Conservation (phyloP, 805 yeast genomes). For the Metschnikowia anglica region DNA sequence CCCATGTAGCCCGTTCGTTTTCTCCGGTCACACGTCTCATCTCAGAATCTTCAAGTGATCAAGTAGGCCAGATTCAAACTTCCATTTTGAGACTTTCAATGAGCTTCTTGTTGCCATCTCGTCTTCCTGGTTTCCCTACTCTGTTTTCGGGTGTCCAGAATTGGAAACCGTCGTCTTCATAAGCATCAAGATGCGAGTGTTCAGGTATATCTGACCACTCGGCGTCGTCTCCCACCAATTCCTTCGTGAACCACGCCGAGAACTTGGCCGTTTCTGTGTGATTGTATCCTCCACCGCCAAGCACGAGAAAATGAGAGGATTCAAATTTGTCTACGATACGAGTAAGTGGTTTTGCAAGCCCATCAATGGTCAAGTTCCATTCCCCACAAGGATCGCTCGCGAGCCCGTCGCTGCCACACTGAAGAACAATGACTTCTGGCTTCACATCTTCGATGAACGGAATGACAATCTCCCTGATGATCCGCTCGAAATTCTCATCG, state of each 20-base stretch:
- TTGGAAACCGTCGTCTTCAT: slow-evolving; percentile 44
- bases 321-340: slow-evolving; percentile 1
- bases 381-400: slow-evolving; percentile 61
- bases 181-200: slow-evolving; percentile 42
- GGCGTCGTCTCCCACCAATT: slow-evolving; percentile 19
- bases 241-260: slow-evolving; percentile 49
- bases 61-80: too few relatives aligned
- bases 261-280: slow-evolving; percentile 59
- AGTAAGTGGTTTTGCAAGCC: slow-evolving; percentile 40
- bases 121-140: slow-evolving; percentile 23
- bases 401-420: slow-evolving; percentile 75
- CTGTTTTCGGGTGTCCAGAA: slow-evolving; percentile 46
- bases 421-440: slow-evolving; percentile 60
- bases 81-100: too few relatives aligned
- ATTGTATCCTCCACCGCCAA: slow-evolving; percentile 82
- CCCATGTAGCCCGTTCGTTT: too few relatives aligned
- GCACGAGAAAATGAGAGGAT: slow-evolving; percentile 41
- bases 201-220: slow-evolving; percentile 54
- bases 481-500: slow-evolving; percentile 41
- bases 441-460: slow-evolving; percentile 39
- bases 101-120: slow-evolving; percentile 29
- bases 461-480: slow-evolving; percentile 42
- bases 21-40: too few relatives aligned
- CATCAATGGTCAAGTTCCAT: slow-evolving; percentile 66
- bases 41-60: too few relatives aligned